phyloP scores from a whole-genome alignment of 106 monocot species.

The Dendrobium nobile region DNA sequence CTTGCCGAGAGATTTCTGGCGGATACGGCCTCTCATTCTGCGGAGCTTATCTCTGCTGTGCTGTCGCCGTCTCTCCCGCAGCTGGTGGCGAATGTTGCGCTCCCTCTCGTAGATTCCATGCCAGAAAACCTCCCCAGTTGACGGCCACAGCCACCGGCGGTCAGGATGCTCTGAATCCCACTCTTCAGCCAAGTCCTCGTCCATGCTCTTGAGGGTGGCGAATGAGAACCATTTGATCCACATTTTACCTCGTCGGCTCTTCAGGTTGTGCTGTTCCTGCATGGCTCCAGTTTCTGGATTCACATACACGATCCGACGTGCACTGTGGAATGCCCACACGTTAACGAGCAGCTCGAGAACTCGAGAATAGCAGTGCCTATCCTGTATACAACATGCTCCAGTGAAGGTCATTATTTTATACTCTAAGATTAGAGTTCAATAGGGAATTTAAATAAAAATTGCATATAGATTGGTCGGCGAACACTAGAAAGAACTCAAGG shows the following conservation, averaged over 20 bases:
- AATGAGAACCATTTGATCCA: constrained; percentile 79
- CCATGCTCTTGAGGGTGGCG: constrained; percentile 78
- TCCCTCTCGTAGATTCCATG: constrained; percentile 79
- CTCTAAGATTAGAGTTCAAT: no score
- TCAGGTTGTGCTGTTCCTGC: constrained; percentile 73
- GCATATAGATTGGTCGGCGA: no score
- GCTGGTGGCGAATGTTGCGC: constrained; percentile 47
- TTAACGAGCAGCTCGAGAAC: constrained; percentile 85
- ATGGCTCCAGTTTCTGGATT: constrained; percentile 73
- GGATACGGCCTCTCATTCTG: constrained; percentile 66
- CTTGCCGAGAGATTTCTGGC: constrained; percentile 80
- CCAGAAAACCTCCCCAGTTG: constrained; percentile 89
- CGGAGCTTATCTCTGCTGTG: constrained; percentile 76
- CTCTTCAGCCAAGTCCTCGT: constrained; percentile 92
- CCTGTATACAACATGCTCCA: constrained; percentile 33
- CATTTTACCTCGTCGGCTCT: constrained; percentile 60
- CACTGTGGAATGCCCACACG: constrained; percentile 93
- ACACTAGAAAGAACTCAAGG: no score
- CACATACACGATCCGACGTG: constrained; percentile 72
- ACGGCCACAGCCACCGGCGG: constrained; percentile 76
- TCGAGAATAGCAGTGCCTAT: constrained; percentile 82
- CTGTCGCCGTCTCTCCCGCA: constrained; percentile 53
- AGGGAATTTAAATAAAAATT: no score
- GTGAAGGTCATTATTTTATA: no score
- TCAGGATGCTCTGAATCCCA: constrained; percentile 39